Conservation (phyloP, 306 rosid genomes). For the Pyrus bretschneideri region DNA sequence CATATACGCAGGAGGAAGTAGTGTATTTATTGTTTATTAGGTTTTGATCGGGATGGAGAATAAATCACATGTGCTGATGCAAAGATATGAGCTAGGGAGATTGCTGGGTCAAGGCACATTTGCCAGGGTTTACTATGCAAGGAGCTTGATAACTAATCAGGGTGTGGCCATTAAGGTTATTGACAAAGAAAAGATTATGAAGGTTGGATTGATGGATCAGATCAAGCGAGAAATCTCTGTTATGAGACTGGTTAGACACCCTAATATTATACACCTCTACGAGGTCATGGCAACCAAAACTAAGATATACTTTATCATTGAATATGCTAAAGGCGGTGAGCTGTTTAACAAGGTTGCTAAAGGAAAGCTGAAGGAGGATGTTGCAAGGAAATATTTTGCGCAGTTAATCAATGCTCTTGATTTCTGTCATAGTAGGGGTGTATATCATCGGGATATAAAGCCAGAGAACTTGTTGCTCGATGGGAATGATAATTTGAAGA, state of each 20-base stretch:
- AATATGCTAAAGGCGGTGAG: conserved; percentile 89
- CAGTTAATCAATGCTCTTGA: conserved; percentile 78
- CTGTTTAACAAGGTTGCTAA: conserved; percentile 70
- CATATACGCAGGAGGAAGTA: conserved; percentile 18
- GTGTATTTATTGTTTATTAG: conserved; percentile 9
- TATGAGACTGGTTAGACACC: conserved; percentile 76
- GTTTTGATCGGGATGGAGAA: conserved; percentile 26
- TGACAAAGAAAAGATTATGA: conserved; percentile 65
- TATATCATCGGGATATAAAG: conserved; percentile 85
- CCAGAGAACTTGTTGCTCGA: conserved; percentile 85
- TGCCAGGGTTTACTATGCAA: conserved; percentile 78
- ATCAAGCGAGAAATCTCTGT: conserved; percentile 66
- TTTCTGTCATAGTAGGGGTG: conserved; percentile 85
- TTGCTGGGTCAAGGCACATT: conserved; percentile 77
- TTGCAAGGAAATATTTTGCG: conserved; percentile 60
- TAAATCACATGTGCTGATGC: conserved; percentile 41
- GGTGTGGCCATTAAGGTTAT: conserved; percentile 73
- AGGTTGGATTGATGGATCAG: conserved; percentile 50
- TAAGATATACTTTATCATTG: conserved; percentile 79
- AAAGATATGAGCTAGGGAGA: conserved; percentile 72
- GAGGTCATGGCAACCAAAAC: conserved; percentile 91
- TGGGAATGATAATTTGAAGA: conserved; percentile 68
- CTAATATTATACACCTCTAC: conserved; percentile 59
- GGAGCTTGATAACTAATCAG: conserved; percentile 53
- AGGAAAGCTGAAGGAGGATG: conserved; percentile 71